Conservation (phyloP, 768 basidiomycete species). For the Serendipita sp. region DNA sequence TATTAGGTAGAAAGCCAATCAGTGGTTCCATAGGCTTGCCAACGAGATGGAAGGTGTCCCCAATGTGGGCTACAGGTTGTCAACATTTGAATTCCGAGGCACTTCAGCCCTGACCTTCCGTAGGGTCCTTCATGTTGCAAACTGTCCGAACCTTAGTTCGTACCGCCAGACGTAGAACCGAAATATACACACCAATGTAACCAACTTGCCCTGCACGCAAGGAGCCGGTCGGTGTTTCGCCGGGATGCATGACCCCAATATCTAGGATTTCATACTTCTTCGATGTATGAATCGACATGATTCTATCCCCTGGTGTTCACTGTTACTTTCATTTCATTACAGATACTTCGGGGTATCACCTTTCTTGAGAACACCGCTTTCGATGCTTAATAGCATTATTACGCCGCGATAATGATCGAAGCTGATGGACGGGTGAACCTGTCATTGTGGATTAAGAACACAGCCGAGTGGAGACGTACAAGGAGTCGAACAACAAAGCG, state of each 20-base stretch:
- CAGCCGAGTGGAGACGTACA: constrained; percentile 33
- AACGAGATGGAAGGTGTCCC: constrained; percentile 75
- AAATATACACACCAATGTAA: constrained; percentile 30
- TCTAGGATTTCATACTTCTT: constrained; percentile 84
- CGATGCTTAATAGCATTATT: constrained; percentile 74
- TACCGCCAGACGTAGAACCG: background rate
- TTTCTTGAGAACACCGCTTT: constrained; percentile 65
- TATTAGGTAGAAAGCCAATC: constrained; percentile 80
- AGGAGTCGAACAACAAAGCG: constrained; percentile 85
- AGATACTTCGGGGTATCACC: constrained; percentile 28
- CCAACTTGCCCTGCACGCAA: constrained; percentile 72
- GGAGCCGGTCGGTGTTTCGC: constrained; percentile 56
- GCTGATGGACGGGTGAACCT: constrained; percentile 25
- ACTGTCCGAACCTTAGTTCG: constrained; percentile 26
- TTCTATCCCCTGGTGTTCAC: constrained; percentile 57
- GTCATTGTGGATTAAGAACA: background rate
- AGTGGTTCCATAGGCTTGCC: constrained; percentile 65
- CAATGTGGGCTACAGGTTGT: constrained; percentile 56
- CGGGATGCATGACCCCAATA: constrained; percentile 78
- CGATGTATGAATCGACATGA: constrained; percentile 62
- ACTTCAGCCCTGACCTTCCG: constrained; percentile 49
- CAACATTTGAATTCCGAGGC: background rate
- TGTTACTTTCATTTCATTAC: background rate
- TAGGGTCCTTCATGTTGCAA: constrained; percentile 95
- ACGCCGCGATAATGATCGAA: constrained; percentile 95